Percentiles rank a stretch among this genome's conserved stretches.
These are phyloP conservation scores for Heritiera fomes DNA, from an alignment of 345 rosid genomes.

Conservation along the genomic window DNA sequence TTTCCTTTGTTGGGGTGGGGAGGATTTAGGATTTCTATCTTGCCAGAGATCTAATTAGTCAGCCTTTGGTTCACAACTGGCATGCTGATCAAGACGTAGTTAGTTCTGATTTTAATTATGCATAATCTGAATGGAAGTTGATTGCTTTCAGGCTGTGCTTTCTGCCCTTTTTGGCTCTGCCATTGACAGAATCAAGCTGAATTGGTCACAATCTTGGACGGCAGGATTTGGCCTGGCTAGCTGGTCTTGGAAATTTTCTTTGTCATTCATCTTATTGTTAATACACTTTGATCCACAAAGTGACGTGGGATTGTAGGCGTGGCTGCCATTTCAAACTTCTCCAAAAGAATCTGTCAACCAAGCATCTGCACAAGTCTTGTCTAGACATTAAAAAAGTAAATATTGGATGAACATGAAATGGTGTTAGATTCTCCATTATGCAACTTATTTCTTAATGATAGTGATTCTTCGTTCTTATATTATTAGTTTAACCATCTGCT, in stretches of 20 bases:
- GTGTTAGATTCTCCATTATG: conserved; percentile 12
- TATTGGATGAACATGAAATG: not conserved
- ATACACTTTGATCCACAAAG: conserved; percentile 6
- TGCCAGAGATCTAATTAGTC: not conserved
- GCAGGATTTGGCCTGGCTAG: not conserved
- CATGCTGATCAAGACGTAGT: not conserved
- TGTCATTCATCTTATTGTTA: not conserved
- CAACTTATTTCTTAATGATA: not conserved
- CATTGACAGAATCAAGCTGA: conserved; percentile 11
- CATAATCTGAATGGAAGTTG: not conserved
- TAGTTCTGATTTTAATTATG: not conserved
- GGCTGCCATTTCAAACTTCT: conserved; percentile 10
- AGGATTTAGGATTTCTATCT: not conserved
- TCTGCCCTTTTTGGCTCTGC: not conserved
- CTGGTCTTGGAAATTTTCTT: not conserved
- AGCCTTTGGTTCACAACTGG: not conserved
- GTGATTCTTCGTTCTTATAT: not conserved
- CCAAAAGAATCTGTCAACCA: conserved; percentile 11
- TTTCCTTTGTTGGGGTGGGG: not conserved
- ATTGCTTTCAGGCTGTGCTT: not conserved
- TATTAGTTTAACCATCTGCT: not conserved
- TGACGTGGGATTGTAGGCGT: conserved; percentile 3
- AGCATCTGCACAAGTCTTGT: not conserved
- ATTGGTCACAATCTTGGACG: not conserved
- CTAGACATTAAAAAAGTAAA: not conserved